These are phyloP conservation scores for Scleromitrula shiraiana DNA, from an alignment of 2,329 filamentous ascomycete species.

Conservation along the genomic window DNA sequence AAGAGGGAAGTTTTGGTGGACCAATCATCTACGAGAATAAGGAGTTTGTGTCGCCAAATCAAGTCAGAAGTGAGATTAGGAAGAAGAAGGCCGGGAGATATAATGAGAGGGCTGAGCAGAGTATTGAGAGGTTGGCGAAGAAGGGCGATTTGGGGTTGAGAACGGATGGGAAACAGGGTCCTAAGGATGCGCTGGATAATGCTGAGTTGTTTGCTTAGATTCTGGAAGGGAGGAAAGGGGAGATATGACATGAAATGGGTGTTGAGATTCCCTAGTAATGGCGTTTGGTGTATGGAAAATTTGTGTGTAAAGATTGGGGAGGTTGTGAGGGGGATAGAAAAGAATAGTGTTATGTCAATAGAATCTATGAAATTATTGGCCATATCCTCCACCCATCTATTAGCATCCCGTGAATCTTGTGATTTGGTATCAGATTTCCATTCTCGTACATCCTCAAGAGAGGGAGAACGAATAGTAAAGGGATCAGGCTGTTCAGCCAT, in stretches of 20 bases:
- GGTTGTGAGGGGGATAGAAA: neutral
- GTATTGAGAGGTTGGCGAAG: conserved; percentile 64
- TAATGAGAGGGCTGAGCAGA: conserved; percentile 66
- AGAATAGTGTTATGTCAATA: neutral
- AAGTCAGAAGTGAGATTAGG: conserved; percentile 76
- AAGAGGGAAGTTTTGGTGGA: conserved; percentile 90
- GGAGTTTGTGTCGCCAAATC: conserved; percentile 94
- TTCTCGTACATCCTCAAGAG: too few relatives aligned
- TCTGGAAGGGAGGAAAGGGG: too few relatives aligned
- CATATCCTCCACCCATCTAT: too few relatives aligned
- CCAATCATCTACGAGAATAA: conserved; percentile 98
- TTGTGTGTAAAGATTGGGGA: neutral
- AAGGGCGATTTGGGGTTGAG: conserved; percentile 69
- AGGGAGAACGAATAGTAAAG: too few relatives aligned
- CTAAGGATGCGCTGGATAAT: conserved; percentile 66
- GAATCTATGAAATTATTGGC: too few relatives aligned
- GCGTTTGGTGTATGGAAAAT: conserved; percentile 10
- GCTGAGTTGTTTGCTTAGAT: conserved; percentile 63
- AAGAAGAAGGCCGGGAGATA: conserved; percentile 70
- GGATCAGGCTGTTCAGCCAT: too few relatives aligned
- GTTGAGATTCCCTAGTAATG: conserved; percentile 2
- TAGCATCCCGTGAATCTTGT: neutral
- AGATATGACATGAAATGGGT: too few relatives aligned
- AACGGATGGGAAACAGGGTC: conserved; percentile 52
- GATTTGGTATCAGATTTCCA: neutral